Evolutionary conservation across 345 rosid genomes (phyloP), one percentile per base, ranked within the genome.

Genomic region (Syzygium aromaticum): DNA sequence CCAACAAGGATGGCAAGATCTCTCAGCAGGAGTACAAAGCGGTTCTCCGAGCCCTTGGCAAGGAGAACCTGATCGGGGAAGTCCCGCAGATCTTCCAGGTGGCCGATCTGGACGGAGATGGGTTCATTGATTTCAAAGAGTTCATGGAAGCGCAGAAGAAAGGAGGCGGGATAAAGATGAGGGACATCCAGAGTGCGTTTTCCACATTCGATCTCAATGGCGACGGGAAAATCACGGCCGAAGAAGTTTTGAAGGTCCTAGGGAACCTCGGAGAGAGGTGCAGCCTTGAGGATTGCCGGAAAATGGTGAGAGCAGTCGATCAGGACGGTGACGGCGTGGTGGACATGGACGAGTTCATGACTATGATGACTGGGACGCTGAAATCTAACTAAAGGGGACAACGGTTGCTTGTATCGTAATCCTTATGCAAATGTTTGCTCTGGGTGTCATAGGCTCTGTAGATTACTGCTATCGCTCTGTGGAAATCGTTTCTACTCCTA

Each of bases 141-240:
- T 96, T 97, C 40, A 87, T 94, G 63, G 98, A 95, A 84, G 98
- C 90, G 19, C 91, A 96, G 89, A 93, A 88, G 87, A 91, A 73
- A 87, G 94, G 91, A 51, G 98, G 96, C 59, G 97, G 98, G 86
- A 89, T 93, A 64, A 91, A 85, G 86, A 92, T 90, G 3, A 85
- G 77, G 80, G 98, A 95, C 87, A 92, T 96, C 67, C 92, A 93
- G 61, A 90, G 89, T 5, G 96, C 98, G 30, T 97, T 97, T 52
- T 86, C 87, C 80, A 92, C 93, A 8, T 97, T 95, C 83, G 98
- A 96, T 90, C 88, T 59, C 54, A 96, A 96, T 14, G 91, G 93
- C 0, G 99, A 96, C 21, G 99, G 97, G 78, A 94, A 92, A 92
- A 96, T 95, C 90, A 94, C 95, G n/a, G 97, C 97, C 2, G 98